A percentile compares a stretch with the other conserved stretches of the same genome.
phyloP scores from a whole-genome alignment of 2,329 filamentous ascomycete species.

The Ophiostoma sp. region DNA sequence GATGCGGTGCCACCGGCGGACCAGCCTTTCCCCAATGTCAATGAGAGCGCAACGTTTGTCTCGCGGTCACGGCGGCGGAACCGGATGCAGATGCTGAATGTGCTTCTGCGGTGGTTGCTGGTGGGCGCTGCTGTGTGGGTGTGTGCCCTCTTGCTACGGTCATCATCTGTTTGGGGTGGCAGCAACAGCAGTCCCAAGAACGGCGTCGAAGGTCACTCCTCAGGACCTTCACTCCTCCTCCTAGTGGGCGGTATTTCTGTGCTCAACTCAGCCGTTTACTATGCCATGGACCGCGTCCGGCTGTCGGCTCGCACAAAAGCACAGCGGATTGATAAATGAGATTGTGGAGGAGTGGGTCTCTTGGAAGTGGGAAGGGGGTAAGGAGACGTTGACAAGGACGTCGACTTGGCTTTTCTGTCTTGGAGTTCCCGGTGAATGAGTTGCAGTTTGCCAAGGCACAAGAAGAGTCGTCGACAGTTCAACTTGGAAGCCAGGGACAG shows the following conservation, averaged over 20 bases:
- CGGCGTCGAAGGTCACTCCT: not conserved
- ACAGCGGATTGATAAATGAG: not conserved
- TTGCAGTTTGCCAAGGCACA: not conserved
- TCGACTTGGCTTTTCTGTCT: not conserved
- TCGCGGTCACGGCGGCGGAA: constrained; percentile 31
- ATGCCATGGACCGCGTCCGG: constrained; percentile 15
- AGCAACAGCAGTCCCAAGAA: not conserved
- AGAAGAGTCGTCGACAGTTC: constrained; percentile 5
- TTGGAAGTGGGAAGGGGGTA: not conserved
- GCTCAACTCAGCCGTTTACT: constrained; percentile 16
- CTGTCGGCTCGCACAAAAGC: not conserved
- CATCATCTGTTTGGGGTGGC: not conserved
- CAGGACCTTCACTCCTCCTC: constrained; percentile 6
- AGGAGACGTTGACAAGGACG: not conserved
- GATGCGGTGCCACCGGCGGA: constrained; percentile 37
- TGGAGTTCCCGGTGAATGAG: not conserved
- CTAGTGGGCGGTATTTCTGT: constrained; percentile 16
- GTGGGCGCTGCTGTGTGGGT: constrained; percentile 25
- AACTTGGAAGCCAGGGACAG: not conserved
- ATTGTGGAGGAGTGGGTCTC: not conserved
- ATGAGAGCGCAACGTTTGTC: constrained; percentile 34
- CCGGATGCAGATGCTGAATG: constrained; percentile 33
- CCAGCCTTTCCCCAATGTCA: constrained; percentile 39
- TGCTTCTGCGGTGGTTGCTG: constrained; percentile 30
- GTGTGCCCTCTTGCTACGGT: not conserved